Conservation (phyloP, 2,329 filamentous ascomycete species). For the Claviceps capensis region DNA sequence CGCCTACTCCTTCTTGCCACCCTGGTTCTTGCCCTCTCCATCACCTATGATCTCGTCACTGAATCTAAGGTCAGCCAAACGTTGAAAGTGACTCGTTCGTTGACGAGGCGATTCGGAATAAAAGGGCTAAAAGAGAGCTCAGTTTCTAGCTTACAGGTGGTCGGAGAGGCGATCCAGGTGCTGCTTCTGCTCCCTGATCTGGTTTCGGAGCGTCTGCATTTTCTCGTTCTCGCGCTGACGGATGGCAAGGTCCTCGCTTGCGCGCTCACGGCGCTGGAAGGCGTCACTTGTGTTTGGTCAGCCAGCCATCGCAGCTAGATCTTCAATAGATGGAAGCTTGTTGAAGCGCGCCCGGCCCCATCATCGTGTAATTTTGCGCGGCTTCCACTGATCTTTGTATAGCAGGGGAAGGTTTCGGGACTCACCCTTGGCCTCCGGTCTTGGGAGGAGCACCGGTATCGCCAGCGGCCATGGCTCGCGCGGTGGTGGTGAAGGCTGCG, state of each 20-base stretch:
- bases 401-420: conserved; percentile 8
- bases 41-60: conserved; percentile 58
- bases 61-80: not conserved
- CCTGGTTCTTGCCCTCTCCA: conserved; percentile 39
- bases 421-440: conserved; percentile 40
- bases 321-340: not conserved
- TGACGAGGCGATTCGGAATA: conserved; percentile 6
- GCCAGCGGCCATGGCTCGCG: conserved; percentile 52
- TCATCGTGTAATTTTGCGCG: not conserved
- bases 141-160: conserved; percentile 53
- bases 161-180: conserved; percentile 76
- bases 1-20: conserved; percentile 39
- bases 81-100: conserved; percentile 2
- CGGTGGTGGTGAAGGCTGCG: conserved; percentile 48
- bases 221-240: conserved; percentile 81
- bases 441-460: conserved; percentile 51
- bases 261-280: conserved; percentile 85
- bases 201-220: conserved; percentile 62
- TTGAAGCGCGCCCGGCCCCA: no score
- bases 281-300: conserved; percentile 54
- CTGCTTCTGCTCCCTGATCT: conserved; percentile 62
- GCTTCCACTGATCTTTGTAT: not conserved
- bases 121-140: no score
- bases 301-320: not conserved
- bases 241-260: conserved; percentile 75